Conservation (phyloP, 352 stramenopile species). For the Plasmopara halstedii region DNA sequence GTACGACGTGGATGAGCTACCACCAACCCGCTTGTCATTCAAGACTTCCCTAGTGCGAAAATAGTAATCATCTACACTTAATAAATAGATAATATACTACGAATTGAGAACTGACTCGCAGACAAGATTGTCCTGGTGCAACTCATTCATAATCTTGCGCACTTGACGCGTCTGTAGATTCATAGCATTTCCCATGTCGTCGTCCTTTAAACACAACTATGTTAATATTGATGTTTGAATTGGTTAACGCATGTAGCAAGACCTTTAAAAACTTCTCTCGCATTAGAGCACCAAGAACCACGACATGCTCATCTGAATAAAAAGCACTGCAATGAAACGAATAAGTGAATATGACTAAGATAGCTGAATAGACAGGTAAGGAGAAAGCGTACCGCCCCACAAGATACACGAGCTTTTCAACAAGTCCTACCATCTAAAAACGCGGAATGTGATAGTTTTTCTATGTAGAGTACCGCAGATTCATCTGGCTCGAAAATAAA, state of each 20-base stretch:
- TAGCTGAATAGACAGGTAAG: background rate
- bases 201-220: constrained; percentile 33
- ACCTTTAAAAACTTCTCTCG: constrained; percentile 87
- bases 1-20: constrained; percentile 84
- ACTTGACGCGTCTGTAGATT: constrained; percentile 85
- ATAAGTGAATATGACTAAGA: background rate
- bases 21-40: constrained; percentile 78
- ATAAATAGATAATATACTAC: constrained; percentile 5
- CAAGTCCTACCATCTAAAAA: constrained; percentile 79
- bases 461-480: no score
- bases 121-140: constrained; percentile 80
- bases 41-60: constrained; percentile 53
- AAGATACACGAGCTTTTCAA: constrained; percentile 83
- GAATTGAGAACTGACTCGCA: constrained; percentile 54
- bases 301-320: constrained; percentile 82
- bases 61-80: background rate
- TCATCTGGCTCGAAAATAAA: no score
- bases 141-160: constrained; percentile 85
- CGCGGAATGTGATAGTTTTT: no score
- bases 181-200: constrained; percentile 83
- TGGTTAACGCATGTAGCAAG: background rate
- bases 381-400: constrained; percentile 50
- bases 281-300: constrained; percentile 80
- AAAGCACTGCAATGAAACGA: constrained; percentile 45
- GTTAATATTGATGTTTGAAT: background rate